Evolutionary conservation across 306 rosid genomes (phyloP), one percentile per base, ranked within the genome.

Genomic region (Medicago arabica): DNA sequence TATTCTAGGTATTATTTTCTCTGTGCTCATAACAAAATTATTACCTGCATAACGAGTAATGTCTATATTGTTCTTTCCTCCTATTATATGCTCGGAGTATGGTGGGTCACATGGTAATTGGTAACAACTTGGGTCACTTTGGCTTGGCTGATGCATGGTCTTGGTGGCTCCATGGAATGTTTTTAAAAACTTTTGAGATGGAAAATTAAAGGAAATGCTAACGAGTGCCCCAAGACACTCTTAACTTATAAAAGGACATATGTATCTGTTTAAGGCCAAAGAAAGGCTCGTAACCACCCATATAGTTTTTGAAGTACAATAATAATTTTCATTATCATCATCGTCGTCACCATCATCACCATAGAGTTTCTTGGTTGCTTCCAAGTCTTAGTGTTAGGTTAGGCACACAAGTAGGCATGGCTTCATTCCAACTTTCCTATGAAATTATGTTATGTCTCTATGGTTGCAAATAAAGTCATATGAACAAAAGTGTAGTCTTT

Each of bases 1-100:
- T 69, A 75, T 64, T 75, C 6, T 62, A 75, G 89, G 91, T 84
- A 79, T 47, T 8, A 21, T n/a, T 58, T 78, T 19, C 11, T 77
- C 7, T 16, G 7, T 7, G 39, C 38, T 40, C 31, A 31, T 23
- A 34, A 34, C 38, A 34, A 34, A 34, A 34, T 34, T 34, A 34
- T 34, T 0, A 34, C 5, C 7, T 46, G 51, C 53, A 9, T 69
- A 49, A 18, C 39, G 2, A 13, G 43, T 55, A 11, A 19, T 71
- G 46, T 46, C 34, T 18, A 18, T 25, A 21, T 6, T 55, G 16
- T 43, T 47, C 6, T 57, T 5, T 28, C 38, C 11, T 49, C 81
- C 7, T 46, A 44, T 31, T 41, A 43, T 25, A 11, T 25, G 55
- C 78, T 72, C 3, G 63, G 40, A 41, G 46, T 40, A 40, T 13